Conservation (phyloP, 768 basidiomycete species). For the Phaeolepiota aurea region DNA sequence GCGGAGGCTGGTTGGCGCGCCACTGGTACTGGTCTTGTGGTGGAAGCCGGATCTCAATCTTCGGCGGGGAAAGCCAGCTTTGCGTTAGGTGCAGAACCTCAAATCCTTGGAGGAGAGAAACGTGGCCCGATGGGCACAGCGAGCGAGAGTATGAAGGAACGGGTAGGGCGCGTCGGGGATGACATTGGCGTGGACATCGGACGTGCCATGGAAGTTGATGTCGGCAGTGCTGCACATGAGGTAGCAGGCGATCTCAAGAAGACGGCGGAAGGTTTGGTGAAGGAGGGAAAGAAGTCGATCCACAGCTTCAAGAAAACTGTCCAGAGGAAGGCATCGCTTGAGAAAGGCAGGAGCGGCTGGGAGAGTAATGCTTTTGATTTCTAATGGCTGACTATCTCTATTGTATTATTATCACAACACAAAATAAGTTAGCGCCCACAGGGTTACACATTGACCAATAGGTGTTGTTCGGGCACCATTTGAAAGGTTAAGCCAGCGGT, state of each 20-base stretch:
- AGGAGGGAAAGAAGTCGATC: constrained; percentile 26
- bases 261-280: constrained; percentile 16
- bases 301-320: constrained; percentile 36
- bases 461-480: no score
- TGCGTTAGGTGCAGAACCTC: constrained; percentile 68
- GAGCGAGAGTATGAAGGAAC: constrained; percentile 31
- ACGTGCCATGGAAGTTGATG: constrained; percentile 14
- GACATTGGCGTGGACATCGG: constrained; percentile 19
- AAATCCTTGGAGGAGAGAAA: constrained; percentile 62
- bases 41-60: constrained; percentile 28
- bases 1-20: constrained; percentile 37
- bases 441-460: no score
- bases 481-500: no score
- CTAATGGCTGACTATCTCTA: no score
- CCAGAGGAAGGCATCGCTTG: constrained; percentile 26
- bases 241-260: constrained; percentile 13
- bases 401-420: no score
- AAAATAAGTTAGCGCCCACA: no score
- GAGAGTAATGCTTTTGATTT: constrained; percentile 39
- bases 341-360: constrained; percentile 35
- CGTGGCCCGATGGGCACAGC: constrained; percentile 54
- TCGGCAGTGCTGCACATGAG: constrained; percentile 6
- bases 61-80: constrained; percentile 25
- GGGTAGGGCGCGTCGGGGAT: constrained; percentile 19
- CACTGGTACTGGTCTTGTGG: constrained; percentile 58